Conservation (phyloP, 2,329 filamentous ascomycete species). For the Achaetomium macrosporum region DNA sequence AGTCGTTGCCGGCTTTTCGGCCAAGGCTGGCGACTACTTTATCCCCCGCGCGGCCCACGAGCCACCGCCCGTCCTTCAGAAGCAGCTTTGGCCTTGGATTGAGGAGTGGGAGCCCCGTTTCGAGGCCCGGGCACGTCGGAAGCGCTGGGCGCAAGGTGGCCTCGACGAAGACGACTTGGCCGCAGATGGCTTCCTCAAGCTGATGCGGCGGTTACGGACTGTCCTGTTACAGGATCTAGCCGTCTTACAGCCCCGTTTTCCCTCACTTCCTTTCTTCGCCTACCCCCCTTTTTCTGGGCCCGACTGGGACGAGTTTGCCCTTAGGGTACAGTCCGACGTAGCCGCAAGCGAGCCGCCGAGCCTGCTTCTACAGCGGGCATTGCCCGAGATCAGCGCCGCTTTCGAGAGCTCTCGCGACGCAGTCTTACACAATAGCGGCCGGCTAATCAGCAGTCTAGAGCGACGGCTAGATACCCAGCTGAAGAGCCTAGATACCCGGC, state of each 20-base stretch:
- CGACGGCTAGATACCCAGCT: too few species aligned
- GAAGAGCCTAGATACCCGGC: too few species aligned
- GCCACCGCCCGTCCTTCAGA: too few species aligned
- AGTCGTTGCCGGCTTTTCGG: background rate
- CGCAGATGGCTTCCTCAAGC: background rate
- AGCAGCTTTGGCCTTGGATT: slow-evolving; percentile 2
- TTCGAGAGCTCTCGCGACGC: background rate
- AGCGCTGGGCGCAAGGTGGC: slow-evolving; percentile 2
- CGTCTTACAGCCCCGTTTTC: background rate
- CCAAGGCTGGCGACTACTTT: background rate
- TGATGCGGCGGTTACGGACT: background rate
- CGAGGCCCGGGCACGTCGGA: background rate
- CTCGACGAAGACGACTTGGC: slow-evolving; percentile 9
- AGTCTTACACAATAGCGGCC: background rate
- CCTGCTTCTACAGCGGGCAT: background rate
- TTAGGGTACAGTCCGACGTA: background rate
- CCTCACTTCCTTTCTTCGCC: background rate
- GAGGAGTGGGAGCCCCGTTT: slow-evolving; percentile 8
- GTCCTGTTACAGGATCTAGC: background rate
- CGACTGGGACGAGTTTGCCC: background rate
- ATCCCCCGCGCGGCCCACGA: too few species aligned
- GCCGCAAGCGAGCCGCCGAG: background rate
- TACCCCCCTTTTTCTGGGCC: background rate
- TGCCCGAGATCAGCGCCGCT: background rate
- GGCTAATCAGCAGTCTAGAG: too few species aligned